Base-by-base conservation (phyloP, 176 grass and related monocot species). In the Phoenix dactylifera region DNA sequence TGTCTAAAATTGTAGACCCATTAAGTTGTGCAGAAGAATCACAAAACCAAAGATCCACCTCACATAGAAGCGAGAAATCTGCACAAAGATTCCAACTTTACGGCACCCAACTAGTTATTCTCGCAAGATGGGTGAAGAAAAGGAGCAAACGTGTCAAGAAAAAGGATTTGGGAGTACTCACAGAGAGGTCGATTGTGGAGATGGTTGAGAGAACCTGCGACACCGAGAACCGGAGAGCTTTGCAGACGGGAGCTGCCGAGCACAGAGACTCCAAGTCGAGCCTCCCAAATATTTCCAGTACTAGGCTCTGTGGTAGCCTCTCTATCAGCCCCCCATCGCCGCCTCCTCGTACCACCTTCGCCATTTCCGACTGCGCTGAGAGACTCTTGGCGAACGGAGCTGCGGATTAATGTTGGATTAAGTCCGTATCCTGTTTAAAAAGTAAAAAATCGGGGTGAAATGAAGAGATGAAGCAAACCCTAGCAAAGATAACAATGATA, bases 191-290 rank as follows among this genome's bases (percentile, higher is more conserved):
- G 55, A 83, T 67, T 18, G 54, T 39, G 68, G 80, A 44, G 57
- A 83, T 53, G 7, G 67, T 51, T 20, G 74, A 68, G 26, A 75
- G 25, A 16, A 50, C 53, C 67, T 68, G 60, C 72, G 72, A 69
- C 54, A 58, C 73, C 63, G 69, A 87, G 74, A 35, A 28, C 19
- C 64, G 65, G 16, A 82, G 79, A 16, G 80, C 64, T 72, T 79
- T 86, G 82, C 87, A 90, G 77, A 89, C 82, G 19, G 83, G 80
- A 39, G 92, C 77, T 61, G 81, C 72, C 24, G 92, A 88, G 79
- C 87, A 88, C 50, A 85, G 72, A 66, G 79, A 85, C 7, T 90
- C 87, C 51, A 96, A 54, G 52, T 82, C 87, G 56, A 96, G 78
- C 72, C 72, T 83, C 32, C 66, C 57, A 28, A 87, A 66, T 26